Base-by-base conservation (phyloP, 2,329 filamentous ascomycete species). In the Venturia oleaginea region DNA sequence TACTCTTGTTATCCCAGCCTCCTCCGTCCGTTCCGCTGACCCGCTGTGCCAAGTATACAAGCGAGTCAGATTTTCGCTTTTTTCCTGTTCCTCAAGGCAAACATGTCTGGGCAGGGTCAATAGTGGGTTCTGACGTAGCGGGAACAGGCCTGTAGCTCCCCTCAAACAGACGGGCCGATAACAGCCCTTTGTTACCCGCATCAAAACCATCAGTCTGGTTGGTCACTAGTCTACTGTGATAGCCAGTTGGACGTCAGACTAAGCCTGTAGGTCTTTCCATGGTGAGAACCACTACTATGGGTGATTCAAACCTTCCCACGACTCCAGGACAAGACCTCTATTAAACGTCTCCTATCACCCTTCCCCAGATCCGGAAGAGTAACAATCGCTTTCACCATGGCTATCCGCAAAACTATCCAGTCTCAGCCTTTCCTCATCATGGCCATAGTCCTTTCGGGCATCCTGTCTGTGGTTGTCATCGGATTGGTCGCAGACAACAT, bases 381-480 rank as follows among this genome's bases (percentile, higher is more conserved):
- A 43, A 42, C 24, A 7, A 40, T 43, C 57, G 11, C 34, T 5
- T 30, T 27, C 40, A 60, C 13, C 6, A 63, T 63, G 61, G 46
- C 61, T 19, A 38, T 63, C 43, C 43, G 61, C 30, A 55, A 54
- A 40, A 48, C 48, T 24, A 37, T 63, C 32, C 40, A 63, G 34
- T 63, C 61, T 37, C 61, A 63, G 61, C 61, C 61, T 30, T 63
- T 63, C 38, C 48, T 63, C 2, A 57, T 63, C 32, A 48, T 46
- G 19, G 61, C 61, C 30, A 63, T 24, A 8, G 27, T 63, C 32
- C 61, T 63, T 30, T 42, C 43, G 6, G 61, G 61, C 11, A 57
- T 63, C 48, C 17, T 63, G 10, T 63, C 61, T 32, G 48, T 63
- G 30, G 61, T 63, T 55, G 38, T 63, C 13, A 57, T 63, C n/a